Percentiles rank a stretch among this genome's conserved stretches.
phyloP scores from a whole-genome alignment of 257 asterid species.

The Solanum clarkiae region DNA sequence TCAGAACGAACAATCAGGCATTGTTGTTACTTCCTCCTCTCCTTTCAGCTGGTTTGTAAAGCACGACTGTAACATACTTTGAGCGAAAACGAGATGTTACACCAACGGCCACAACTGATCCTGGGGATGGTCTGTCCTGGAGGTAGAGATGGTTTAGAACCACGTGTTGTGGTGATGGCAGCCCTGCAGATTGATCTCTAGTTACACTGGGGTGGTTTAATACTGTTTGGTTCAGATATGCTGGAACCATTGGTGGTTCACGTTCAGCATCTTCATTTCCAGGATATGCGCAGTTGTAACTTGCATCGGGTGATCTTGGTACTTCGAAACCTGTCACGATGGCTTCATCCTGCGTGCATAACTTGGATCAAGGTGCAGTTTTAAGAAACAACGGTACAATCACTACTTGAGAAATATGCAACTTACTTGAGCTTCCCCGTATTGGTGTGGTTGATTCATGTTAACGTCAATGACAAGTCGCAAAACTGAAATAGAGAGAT shows the following conservation, averaged over 20 bases:
- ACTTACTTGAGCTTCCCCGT: conserved; percentile 56
- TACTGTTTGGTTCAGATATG: conserved; percentile 63
- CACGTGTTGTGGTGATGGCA: conserved; percentile 63
- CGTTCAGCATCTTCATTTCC: conserved; percentile 70
- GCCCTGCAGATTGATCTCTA: conserved; percentile 27
- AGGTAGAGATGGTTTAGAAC: conserved; percentile 81
- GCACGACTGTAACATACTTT: conserved; percentile 74
- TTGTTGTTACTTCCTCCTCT: conserved; percentile 30
- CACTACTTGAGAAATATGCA: not conserved
- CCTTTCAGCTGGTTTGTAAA: conserved; percentile 80
- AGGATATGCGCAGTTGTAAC: conserved; percentile 63
- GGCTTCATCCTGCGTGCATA: conserved; percentile 46
- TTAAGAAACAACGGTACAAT: not conserved
- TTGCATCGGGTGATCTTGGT: conserved; percentile 72
- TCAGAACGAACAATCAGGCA: conserved; percentile 3
- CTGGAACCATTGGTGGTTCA: conserved; percentile 70
- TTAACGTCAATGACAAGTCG: not conserved
- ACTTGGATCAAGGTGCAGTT: not conserved
- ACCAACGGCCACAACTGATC: conserved; percentile 75
- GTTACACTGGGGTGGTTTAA: conserved; percentile 38
- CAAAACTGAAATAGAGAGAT: not conserved
- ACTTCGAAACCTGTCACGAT: conserved; percentile 77
- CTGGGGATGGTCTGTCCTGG: conserved; percentile 57
- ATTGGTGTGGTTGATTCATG: conserved; percentile 39
- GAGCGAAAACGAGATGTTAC: conserved; percentile 84